Base-by-base conservation (phyloP, 768 basidiomycete species). In the Cyathus striatus region DNA sequence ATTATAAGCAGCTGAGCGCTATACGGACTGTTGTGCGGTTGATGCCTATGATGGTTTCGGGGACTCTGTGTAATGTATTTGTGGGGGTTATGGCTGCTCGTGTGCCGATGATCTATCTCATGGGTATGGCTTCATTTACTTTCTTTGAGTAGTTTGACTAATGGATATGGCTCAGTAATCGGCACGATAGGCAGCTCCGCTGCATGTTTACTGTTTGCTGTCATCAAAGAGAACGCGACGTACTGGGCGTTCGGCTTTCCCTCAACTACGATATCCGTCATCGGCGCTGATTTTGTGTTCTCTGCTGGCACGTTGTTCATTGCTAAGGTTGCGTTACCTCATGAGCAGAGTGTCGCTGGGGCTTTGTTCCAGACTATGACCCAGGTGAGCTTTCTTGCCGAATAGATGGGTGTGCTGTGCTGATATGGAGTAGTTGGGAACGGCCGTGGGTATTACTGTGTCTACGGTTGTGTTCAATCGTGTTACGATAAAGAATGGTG, bases 191-290 rank as follows among this genome's bases (percentile, higher is more conserved):
- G 81, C 24, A 88, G 88, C 0, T 68, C 70, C 3, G 39, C 59
- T 6, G 83, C 83, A 0, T 73, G 71, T 46, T 59, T 89, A 6
- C 62, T 89, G 3, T 86, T 89, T 51, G 87, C 87, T 1, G 49
- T 85, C 2, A 84, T 89, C 47, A 49, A 75, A 18, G 74, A 83
- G 0, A 47, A 57, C 0, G 65, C 65, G 5, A 60, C 79, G 1
- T 90, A 81, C 51, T 90, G 88, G 89, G 84, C 83, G 1, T 84
- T 72, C 45, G 80, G 78, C 3, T 90, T 90, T 60, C 84, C 86
- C 0, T 75, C 81, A 1, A 73, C 84, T 0, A 60, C 78, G 30
- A 44, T 84, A 34, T 63, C 76, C 18, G 87, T 89, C 12, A 71
- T 87, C 38, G 89, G 89, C 17, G 86, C 79, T 1, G 89, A 90